A percentile compares a stretch with the other conserved stretches of the same genome.
phyloP scores from a whole-genome alignment of 306 rosid species.

The Notholithocarpus densiflorus region DNA sequence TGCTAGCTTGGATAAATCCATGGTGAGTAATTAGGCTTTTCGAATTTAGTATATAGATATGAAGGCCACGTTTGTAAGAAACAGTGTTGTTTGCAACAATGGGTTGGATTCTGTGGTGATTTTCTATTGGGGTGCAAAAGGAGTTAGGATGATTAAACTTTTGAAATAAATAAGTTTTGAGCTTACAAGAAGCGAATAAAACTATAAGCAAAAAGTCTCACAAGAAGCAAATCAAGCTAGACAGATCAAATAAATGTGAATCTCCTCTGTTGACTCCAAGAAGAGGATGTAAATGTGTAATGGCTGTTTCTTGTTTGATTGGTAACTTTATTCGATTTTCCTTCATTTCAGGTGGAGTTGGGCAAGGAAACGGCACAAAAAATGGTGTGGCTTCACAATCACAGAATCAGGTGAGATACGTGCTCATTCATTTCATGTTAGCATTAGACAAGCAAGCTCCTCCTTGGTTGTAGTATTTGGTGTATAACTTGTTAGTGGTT shows the following conservation, averaged over 20 bases:
- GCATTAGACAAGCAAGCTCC: too few relatives aligned
- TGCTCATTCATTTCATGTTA: too few relatives aligned
- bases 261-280: neutral
- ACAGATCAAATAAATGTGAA: neutral
- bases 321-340: neutral
- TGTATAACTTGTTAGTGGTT: neutral
- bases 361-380: conserved; percentile 13
- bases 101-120: neutral
- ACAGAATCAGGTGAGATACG: conserved; percentile 35
- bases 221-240: neutral
- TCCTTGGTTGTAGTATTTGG: neutral
- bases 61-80: neutral
- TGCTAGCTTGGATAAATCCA: neutral
- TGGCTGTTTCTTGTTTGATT: neutral
- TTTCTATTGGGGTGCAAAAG: neutral
- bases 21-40: neutral
- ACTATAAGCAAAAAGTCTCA: neutral
- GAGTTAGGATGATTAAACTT: neutral
- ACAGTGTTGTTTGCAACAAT: neutral
- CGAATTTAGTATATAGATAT: neutral
- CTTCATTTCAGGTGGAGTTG: conserved; percentile 23
- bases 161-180: neutral
- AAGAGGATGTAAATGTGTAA: neutral
- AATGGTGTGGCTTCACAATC: conserved; percentile 32
- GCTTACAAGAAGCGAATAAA: neutral